Evolutionary conservation across 257 asterid species (phyloP).

Genomic region (Solanum boliviense): DNA sequence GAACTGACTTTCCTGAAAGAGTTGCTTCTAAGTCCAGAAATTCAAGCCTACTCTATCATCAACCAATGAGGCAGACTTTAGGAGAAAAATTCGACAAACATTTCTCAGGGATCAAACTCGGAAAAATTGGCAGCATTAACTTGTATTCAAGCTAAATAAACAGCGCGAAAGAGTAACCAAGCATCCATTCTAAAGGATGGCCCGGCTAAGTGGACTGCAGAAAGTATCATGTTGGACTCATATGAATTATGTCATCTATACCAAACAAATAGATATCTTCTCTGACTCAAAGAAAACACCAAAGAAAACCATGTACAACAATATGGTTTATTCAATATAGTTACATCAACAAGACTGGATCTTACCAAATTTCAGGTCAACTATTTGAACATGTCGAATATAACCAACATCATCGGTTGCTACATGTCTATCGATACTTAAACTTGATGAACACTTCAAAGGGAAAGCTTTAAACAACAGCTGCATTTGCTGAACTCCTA

Average conservation of each 20-base stretch:
- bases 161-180: not conserved
- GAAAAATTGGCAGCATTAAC: not conserved
- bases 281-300: not conserved
- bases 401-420: not conserved
- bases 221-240: not conserved
- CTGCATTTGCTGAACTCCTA: not conserved
- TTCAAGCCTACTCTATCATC: not conserved
- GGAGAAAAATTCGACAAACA: not conserved
- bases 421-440: not conserved
- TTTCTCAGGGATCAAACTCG: not conserved
- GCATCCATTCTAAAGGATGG: not conserved
- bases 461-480: not conserved
- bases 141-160: not conserved
- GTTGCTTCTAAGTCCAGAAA: not conserved
- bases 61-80: not conserved
- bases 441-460: not conserved
- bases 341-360: not conserved
- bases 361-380: not conserved
- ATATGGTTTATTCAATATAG: not conserved
- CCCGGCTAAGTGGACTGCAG: not conserved
- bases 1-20: not conserved
- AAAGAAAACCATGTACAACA: not conserved
- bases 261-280: not conserved
- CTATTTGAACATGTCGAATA: not conserved
- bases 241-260: not conserved